Evolutionary conservation across 495 filamentous ascomycete species (phyloP), one percentile per base, ranked within the genome.

Genomic region (Sabuloglossum arenarium): DNA sequence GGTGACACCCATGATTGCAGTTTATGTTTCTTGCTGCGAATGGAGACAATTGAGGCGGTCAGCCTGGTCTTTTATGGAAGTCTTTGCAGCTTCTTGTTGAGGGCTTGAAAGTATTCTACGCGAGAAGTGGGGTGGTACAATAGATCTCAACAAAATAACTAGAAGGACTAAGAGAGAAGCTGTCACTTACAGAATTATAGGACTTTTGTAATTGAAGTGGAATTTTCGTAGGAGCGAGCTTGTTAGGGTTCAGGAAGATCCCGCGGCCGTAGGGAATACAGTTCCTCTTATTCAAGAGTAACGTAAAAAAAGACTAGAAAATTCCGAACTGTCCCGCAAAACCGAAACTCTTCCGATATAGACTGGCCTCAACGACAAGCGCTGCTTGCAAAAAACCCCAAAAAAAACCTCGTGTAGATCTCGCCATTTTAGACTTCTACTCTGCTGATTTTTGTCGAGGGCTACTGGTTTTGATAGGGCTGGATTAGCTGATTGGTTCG

Each of bases 1-100:
- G 60, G 71, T 64, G 62, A 68, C 74, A 78, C 81, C 79, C 79
- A 84, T 83, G 64, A 59, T 79, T 47, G n/a, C 8, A 12, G 24
- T 47, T 24, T n/a, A n/a, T n/a, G 45, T 6, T 47, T 47, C 10
- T 47, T n/a, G 6, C 24, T 47, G 6, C 23, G 45, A n/a, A 47
- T 24, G 8, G 34, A 47, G 45, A 14, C 6, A 47, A 47, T 47
- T 47, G 12, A 23, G 9, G 21, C 23, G 19, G 19, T 47, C 45
- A 47, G 45, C 24, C 19, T 47, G 2, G 21, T 8, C 2, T 14
- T 9, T 47, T 23, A 8, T 2, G n/a, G 24, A 24, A 19, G 45
- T 47, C 6, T 47, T n/a, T 24, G 9, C 3, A 24, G 45, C 45
- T 6, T 24, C 6, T 6, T 5, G 19, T 47, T 3, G 12, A 12